These are phyloP conservation scores for Tephrocybe sp. DNA, from an alignment of 768 basidiomycete species.

Conservation along the genomic window DNA sequence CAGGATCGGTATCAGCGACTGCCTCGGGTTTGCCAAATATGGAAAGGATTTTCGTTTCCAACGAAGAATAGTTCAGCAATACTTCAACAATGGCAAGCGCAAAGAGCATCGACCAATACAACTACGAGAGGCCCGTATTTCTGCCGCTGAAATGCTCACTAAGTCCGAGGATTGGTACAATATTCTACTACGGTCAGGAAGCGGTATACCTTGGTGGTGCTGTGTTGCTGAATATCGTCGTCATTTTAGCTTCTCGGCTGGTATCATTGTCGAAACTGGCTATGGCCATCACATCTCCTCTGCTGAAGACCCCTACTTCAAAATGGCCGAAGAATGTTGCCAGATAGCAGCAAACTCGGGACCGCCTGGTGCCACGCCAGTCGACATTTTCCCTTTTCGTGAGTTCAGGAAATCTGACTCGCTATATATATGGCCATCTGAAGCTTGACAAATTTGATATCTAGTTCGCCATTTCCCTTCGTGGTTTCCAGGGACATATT, in stretches of 20 bases:
- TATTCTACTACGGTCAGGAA: constrained; percentile 1
- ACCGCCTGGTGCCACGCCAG: constrained; percentile 13
- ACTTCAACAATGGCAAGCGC: constrained; percentile 20
- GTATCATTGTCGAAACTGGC: constrained; percentile 20
- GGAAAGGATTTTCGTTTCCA: constrained; percentile 22
- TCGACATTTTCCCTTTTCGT: constrained; percentile 24
- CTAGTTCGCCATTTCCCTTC: constrained; percentile 21
- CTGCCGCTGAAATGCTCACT: constrained; percentile 27
- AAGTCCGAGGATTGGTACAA: constrained; percentile 17
- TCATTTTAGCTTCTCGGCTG: constrained; percentile 18
- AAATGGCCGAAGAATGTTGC: constrained; percentile 17
- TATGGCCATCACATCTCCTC: constrained; percentile 22
- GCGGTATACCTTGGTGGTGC: not conserved
- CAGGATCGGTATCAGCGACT: constrained; percentile 17
- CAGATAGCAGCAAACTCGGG: constrained; percentile 13
- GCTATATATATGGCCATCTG: not conserved
- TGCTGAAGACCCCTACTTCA: constrained; percentile 22
- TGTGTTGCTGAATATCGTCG: not conserved
- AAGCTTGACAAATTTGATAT: constrained; percentile 5
- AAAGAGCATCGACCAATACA: constrained; percentile 24
- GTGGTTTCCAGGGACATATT: constrained; percentile 25
- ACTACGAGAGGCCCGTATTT: constrained; percentile 28
- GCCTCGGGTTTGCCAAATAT: constrained; percentile 20
- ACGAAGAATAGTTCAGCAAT: constrained; percentile 19
- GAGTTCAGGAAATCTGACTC: constrained; percentile 1